Percentiles rank a stretch among this genome's conserved stretches.
Conservation (phyloP, 176 grass and related monocot species). For the Zoysia pacifica region DNA sequence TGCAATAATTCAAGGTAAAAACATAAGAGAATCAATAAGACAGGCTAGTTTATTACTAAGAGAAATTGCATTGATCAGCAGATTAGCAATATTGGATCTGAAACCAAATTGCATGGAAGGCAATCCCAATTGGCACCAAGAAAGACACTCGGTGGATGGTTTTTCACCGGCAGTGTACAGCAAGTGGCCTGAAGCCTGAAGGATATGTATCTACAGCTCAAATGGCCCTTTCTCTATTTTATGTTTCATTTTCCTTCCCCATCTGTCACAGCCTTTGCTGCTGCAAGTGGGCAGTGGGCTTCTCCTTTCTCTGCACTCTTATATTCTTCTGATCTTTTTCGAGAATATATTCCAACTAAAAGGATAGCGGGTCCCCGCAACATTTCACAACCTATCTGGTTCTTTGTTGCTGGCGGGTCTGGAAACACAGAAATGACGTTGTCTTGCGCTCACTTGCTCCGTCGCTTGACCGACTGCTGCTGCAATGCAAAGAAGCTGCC, state of each 20-base stretch:
- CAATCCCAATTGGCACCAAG: not conserved
- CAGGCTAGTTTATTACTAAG: not conserved
- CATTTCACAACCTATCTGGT: too few species aligned
- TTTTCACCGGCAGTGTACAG: not conserved
- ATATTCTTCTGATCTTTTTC: not conserved
- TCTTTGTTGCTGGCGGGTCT: too few species aligned
- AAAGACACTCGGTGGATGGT: not conserved
- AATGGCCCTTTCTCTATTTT: not conserved
- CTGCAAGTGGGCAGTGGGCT: conserved; percentile 14
- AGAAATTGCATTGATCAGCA: not conserved
- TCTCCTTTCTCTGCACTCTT: not conserved
- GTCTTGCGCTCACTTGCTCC: too few species aligned
- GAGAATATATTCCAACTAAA: conserved; percentile 30
- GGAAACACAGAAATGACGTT: too few species aligned
- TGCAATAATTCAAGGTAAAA: conserved; percentile 17
- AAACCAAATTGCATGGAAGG: not conserved
- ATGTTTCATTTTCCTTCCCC: too few species aligned
- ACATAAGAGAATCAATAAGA: not conserved
- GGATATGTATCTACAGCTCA: conserved; percentile 11
- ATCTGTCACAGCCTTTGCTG: conserved; percentile 15
- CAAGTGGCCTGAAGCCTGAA: conserved; percentile 18
- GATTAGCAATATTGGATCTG: not conserved
- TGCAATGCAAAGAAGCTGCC: too few species aligned
- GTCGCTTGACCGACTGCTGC: too few species aligned
- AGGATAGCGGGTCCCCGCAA: not conserved